phyloP scores from a whole-genome alignment of 768 basidiomycete species.

The Coprinopsis marcescibilis region DNA sequence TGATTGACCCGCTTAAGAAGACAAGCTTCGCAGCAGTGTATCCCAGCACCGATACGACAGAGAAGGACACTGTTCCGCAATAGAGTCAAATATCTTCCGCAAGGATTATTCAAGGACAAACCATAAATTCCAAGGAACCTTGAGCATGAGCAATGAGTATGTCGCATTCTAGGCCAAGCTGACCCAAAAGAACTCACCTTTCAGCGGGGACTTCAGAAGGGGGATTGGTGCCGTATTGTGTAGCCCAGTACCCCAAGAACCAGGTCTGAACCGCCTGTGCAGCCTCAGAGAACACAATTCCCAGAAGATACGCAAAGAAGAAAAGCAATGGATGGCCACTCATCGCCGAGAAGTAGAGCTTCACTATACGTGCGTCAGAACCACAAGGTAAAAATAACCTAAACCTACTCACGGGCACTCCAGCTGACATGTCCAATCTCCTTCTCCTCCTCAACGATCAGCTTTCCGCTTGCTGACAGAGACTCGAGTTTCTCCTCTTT shows the following conservation, averaged over 20 bases:
- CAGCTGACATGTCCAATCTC: constrained; percentile 54
- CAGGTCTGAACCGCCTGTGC: constrained; percentile 31
- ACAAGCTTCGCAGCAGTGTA: constrained; percentile 31
- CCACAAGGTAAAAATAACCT: neutral
- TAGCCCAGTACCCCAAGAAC: constrained; percentile 42
- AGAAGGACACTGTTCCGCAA: constrained; percentile 10
- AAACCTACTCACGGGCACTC: constrained; percentile 28
- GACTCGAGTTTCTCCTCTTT: constrained; percentile 14
- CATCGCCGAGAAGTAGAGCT: constrained; percentile 29
- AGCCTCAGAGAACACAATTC: constrained; percentile 22
- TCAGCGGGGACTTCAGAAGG: constrained; percentile 29
- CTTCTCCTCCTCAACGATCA: constrained; percentile 59
- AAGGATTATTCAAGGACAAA: neutral
- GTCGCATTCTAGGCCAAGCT: constrained; percentile 14
- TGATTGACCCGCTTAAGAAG: constrained; percentile 40
- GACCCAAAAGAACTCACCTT: constrained; percentile 24
- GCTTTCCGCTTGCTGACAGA: constrained; percentile 40
- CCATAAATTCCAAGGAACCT: constrained; percentile 45
- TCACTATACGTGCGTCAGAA: constrained; percentile 22
- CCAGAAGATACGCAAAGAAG: constrained; percentile 23
- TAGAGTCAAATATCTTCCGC: neutral
- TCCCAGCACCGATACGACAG: constrained; percentile 13
- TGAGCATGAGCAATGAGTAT: too few species aligned
- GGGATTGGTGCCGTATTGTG: constrained; percentile 31
- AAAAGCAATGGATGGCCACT: constrained; percentile 29